phyloP scores from a whole-genome alignment of 495 filamentous ascomycete genomes.

The Hyaloscypha variabilis region DNA sequence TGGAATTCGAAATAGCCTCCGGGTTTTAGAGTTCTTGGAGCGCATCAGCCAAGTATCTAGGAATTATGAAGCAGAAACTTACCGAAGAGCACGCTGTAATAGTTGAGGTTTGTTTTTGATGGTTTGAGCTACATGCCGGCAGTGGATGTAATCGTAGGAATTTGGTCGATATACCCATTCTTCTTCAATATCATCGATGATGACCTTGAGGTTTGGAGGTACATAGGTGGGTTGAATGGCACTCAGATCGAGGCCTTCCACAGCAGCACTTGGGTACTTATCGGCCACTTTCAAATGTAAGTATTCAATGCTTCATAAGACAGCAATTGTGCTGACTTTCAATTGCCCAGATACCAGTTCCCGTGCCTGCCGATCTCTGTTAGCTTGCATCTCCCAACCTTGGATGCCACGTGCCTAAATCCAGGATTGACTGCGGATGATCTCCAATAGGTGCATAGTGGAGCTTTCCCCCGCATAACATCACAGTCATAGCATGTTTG shows the following conservation, averaged over 20 bases:
- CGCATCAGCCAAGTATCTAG: no score
- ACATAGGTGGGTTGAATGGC: conserved; percentile 64
- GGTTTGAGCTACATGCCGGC: background rate
- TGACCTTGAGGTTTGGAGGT: background rate
- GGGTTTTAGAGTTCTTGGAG: conserved; percentile 42
- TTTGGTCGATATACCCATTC: background rate
- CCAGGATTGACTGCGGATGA: conserved; percentile 54
- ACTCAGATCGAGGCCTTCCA: conserved; percentile 69
- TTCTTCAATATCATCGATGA: conserved; percentile 3
- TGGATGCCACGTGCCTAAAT: conserved; percentile 52
- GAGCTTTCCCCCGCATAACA: conserved; percentile 48
- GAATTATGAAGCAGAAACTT: background rate
- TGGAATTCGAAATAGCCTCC: conserved; percentile 54
- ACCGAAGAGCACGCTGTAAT: background rate
- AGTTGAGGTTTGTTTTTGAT: background rate
- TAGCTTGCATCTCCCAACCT: background rate
- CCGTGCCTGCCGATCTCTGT: conserved; percentile 24
- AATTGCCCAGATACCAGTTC: conserved; percentile 68
- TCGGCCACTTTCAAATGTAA: conserved; percentile 45
- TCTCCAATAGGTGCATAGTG: conserved; percentile 53
- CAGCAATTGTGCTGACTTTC: conserved; percentile 52
- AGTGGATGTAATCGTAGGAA: conserved; percentile 1
- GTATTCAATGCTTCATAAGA: background rate
- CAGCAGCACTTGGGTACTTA: conserved; percentile 52
- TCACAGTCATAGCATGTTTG: conserved; percentile 60